Percentiles rank a stretch among this genome's conserved stretches.
phyloP scores from a whole-genome alignment of 2,329 filamentous ascomycete species.

The Madurella fahalii region DNA sequence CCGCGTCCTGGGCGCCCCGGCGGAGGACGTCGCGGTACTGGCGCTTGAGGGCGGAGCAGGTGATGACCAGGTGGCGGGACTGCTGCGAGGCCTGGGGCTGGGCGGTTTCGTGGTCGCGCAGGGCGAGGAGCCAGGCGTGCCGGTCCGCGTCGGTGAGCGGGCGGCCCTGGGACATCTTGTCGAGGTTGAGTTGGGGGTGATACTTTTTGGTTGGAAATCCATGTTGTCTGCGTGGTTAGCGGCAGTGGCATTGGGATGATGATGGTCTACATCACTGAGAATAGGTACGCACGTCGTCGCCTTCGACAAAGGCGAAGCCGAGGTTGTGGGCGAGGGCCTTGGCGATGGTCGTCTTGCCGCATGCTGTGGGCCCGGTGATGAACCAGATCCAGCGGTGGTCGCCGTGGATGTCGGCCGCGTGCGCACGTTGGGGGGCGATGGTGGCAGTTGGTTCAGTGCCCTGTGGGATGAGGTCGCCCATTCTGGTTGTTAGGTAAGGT shows the following conservation, averaged over 20 bases:
- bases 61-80: conserved; percentile 59
- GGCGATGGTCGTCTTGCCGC: conserved; percentile 58
- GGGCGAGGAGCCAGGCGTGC: conserved; percentile 69
- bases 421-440: neutral
- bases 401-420: neutral
- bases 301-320: conserved; percentile 53
- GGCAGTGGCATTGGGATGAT: neutral
- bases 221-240: neutral
- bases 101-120: conserved; percentile 47
- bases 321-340: conserved; percentile 46
- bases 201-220: conserved; percentile 37
- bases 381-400: conserved; percentile 50
- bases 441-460: conserved; percentile 9
- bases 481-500: too few relatives aligned
- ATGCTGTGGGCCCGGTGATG: conserved; percentile 57
- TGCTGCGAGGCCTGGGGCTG: conserved; percentile 31
- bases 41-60: conserved; percentile 74
- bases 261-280: neutral
- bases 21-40: conserved; percentile 70
- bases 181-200: conserved; percentile 59
- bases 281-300: conserved; percentile 52
- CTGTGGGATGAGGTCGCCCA: too few relatives aligned
- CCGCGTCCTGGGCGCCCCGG: conserved; percentile 52
- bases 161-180: conserved; percentile 67
- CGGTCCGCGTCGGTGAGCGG: conserved; percentile 71